A percentile compares a stretch with the other conserved stretches of the same genome.
phyloP scores from a whole-genome alignment of 306 rosid species.

The Hippophae gyantsensis region DNA sequence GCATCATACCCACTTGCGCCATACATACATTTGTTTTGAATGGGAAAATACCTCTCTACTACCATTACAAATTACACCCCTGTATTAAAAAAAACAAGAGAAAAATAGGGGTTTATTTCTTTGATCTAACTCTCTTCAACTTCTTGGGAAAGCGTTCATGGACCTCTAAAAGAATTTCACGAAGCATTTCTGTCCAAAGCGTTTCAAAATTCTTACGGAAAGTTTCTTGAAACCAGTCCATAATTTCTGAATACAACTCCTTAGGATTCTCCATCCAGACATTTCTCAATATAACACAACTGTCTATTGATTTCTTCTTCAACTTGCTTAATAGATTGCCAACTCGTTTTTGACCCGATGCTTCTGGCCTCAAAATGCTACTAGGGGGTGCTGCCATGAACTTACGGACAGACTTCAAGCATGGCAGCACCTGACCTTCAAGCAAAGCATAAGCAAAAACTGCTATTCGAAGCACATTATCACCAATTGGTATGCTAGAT shows the following conservation, averaged over 20 bases:
- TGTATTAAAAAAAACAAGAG: neutral
- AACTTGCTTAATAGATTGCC: slow-evolving; percentile 58
- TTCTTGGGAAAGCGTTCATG: slow-evolving; percentile 25
- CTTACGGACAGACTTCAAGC: slow-evolving; percentile 45
- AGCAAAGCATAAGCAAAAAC: slow-evolving; percentile 77
- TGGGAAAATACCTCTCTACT: too few relatives aligned
- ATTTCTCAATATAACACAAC: slow-evolving; percentile 41
- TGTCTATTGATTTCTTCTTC: slow-evolving; percentile 34
- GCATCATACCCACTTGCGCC: too few relatives aligned
- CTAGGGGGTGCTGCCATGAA: slow-evolving; percentile 66
- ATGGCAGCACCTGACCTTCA: slow-evolving; percentile 76
- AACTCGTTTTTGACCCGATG: slow-evolving; percentile 64
- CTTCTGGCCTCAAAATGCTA: slow-evolving; percentile 64
- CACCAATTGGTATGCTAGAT: slow-evolving; percentile 34
- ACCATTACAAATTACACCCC: too few relatives aligned
- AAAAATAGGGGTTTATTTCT: neutral
- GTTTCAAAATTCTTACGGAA: slow-evolving; percentile 37
- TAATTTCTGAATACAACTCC: slow-evolving; percentile 52
- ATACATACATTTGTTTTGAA: too few relatives aligned
- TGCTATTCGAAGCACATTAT: slow-evolving; percentile 26
- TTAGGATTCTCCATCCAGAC: slow-evolving; percentile 67
- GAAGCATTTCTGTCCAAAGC: slow-evolving; percentile 63
- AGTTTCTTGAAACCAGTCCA: slow-evolving; percentile 73
- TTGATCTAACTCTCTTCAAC: slow-evolving; percentile 3
- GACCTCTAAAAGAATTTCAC: slow-evolving; percentile 42